These are phyloP conservation scores for Omphalotus olearius DNA, from an alignment of 1,284 basidiomycete genomes.

Conservation along the genomic window DNA sequence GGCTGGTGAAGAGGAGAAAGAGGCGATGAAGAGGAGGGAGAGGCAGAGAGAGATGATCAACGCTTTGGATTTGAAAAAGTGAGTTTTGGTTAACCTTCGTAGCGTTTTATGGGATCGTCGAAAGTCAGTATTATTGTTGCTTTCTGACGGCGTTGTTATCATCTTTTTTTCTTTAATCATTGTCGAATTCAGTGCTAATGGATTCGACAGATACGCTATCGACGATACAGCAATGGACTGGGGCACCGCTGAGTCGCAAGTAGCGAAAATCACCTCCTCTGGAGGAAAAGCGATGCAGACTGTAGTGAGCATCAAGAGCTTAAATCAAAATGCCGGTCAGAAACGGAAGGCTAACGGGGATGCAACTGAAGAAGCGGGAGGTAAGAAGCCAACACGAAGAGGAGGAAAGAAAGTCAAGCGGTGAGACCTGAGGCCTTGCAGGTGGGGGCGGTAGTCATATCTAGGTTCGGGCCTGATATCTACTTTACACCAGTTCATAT, in stretches of 20 bases:
- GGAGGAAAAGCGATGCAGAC: conserved; percentile 48
- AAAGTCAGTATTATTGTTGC: conserved; percentile 2
- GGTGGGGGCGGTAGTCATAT: too few relatives aligned
- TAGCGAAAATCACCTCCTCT: conserved; percentile 30
- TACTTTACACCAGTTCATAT: too few relatives aligned
- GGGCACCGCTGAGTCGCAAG: conserved; percentile 69
- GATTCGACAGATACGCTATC: conserved; percentile 68
- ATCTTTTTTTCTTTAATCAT: conserved; percentile 2
- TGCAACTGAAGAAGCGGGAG: conserved; percentile 27
- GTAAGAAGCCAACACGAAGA: conserved; percentile 48
- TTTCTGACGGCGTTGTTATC: not conserved
- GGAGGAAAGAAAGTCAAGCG: conserved; percentile 52
- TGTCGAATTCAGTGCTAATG: conserved; percentile 14
- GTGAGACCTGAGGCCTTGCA: conserved; percentile 19
- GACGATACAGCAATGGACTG: conserved; percentile 70
- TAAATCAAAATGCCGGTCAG: conserved; percentile 31
- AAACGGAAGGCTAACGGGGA: conserved; percentile 62
- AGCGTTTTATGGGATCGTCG: not conserved
- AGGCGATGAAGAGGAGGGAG: conserved; percentile 47
- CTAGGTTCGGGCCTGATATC: too few relatives aligned
- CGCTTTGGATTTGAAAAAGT: conserved; percentile 83
- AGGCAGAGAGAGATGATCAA: conserved; percentile 84
- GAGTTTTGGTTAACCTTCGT: conserved; percentile 30
- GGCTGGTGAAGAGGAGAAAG: conserved; percentile 53
- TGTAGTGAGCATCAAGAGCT: conserved; percentile 73